Evolutionary conservation across 768 basidiomycete genomes (phyloP), one percentile per base, ranked within the genome.

Genomic region (Trametes maxima): DNA sequence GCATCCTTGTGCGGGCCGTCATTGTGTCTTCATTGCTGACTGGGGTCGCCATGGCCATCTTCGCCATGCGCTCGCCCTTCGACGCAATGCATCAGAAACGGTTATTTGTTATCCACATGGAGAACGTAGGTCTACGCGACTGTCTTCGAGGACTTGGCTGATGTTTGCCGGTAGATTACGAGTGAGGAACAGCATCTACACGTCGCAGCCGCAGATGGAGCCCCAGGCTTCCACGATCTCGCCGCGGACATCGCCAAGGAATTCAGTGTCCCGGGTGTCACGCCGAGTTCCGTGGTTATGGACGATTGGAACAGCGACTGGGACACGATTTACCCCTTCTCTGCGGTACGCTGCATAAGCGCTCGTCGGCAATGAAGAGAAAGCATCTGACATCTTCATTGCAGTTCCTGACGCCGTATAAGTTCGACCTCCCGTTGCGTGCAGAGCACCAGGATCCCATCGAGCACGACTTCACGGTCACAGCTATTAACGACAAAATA

Each of bases 1-100:
- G 65, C 10, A 65, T 67, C 7, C 76, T 85, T 42, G 68, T 71
- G 36, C 75, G 68, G 8, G 67, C 72, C 5, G 71, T 90, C 25
- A 37, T 86, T 19, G 59, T 82, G 2, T 69, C 85, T 5, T 73
- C 79, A 24, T 67, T 86, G 36, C 48, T 77, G 1, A 84, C 85
- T 0, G 78, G 79, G 0, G 65, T 80, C 10, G 63, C 79, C 1
- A 83, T 92, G 63, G 87, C 83, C 0, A 72, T 86, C 43, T 94
- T 94, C 72, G 77, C 82, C 6, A 71, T 75, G 65, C 75, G 81
- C 43, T 72, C 75, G 5, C 86, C 90, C 0, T 98, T 95, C 71
- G 94, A 97, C 67, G 73, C 69, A 16, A 85, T 85, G 80, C 96
- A 98, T 70, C 95, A 94, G 67, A 93, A 93, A 75, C 78, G 96